phyloP scores from a whole-genome alignment of 805 yeast genomes.

The Kodamaea kakaduensis region DNA sequence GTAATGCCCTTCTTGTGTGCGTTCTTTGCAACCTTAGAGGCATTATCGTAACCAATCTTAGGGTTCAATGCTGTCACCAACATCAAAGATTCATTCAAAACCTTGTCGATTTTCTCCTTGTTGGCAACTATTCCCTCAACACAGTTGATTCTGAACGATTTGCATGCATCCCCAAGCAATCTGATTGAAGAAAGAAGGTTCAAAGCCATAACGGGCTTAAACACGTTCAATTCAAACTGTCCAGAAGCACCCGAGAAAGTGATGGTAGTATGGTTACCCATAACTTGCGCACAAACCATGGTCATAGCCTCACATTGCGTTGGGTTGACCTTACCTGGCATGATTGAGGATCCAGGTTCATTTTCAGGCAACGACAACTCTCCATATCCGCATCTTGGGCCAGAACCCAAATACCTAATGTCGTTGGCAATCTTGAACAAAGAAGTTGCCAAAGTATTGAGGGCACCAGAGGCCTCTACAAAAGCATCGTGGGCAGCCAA shows the following conservation, averaged over 20 bases:
- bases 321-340: conserved; percentile 42
- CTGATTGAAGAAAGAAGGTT: conserved; percentile 35
- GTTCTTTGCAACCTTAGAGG: conserved; percentile 39
- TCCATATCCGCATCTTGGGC: conserved; percentile 41
- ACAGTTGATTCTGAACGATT: conserved; percentile 35
- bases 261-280: conserved; percentile 38
- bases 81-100: conserved; percentile 38
- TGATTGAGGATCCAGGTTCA: conserved; percentile 40
- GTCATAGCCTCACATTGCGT: conserved; percentile 40
- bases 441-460: conserved; percentile 36
- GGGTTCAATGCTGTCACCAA: conserved; percentile 41
- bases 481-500: conserved; percentile 40
- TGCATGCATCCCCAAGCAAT: conserved; percentile 31
- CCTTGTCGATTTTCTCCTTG: conserved; percentile 33
- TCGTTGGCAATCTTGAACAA: conserved; percentile 39
- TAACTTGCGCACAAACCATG: conserved; percentile 38
- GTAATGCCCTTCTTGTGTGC: conserved; percentile 40
- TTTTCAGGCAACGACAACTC: conserved; percentile 37
- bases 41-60: conserved; percentile 38
- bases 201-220: conserved; percentile 37
- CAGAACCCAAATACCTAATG: conserved; percentile 37
- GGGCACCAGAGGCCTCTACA: conserved; percentile 39
- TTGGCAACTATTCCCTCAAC: conserved; percentile 37
- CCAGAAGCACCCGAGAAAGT: conserved; percentile 40
- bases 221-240: conserved; percentile 38